phyloP scores from a whole-genome alignment of 1,139 yeast genomes.

The Ogataea hybrid region DNA sequence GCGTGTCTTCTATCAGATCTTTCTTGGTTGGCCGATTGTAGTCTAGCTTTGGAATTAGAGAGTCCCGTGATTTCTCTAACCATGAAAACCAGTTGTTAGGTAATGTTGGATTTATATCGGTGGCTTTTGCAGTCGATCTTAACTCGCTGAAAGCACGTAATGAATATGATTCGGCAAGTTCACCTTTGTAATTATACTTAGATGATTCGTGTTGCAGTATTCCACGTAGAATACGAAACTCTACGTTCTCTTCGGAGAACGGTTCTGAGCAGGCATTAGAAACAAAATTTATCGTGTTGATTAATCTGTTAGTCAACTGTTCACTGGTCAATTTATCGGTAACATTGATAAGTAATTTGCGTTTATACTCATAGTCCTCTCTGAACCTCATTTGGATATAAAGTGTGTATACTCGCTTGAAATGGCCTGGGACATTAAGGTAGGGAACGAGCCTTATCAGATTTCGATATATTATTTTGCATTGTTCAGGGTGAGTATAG shows the following conservation, averaged over 20 bases:
- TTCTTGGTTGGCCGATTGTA: conserved; percentile 1
- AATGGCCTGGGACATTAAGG: conserved; percentile 15
- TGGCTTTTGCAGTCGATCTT: not conserved
- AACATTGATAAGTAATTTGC: conserved; percentile 6
- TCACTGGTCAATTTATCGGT: conserved; percentile 11
- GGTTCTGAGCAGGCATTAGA: conserved; percentile 25
- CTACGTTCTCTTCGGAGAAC: conserved; percentile 6
- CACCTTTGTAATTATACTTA: conserved; percentile 10
- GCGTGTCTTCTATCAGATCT: conserved; percentile 1
- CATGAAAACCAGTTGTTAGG: not conserved
- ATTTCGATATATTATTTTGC: conserved; percentile 23
- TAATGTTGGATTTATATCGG: no score
- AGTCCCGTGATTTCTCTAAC: no score
- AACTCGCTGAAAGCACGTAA: conserved; percentile 5
- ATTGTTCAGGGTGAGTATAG: conserved; percentile 7
- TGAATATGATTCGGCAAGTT: conserved; percentile 7
- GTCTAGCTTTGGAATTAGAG: no score
- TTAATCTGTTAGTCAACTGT: conserved; percentile 16
- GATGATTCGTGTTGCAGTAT: conserved; percentile 24
- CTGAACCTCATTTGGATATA: conserved; percentile 20
- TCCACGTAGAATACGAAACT: conserved; percentile 16
- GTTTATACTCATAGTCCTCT: conserved; percentile 24
- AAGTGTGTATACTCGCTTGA: conserved; percentile 6
- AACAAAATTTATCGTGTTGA: conserved; percentile 27
- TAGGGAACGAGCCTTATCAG: conserved; percentile 18